Conservation (phyloP, 495 filamentous ascomycete species). For the Xylaria telfairii region DNA sequence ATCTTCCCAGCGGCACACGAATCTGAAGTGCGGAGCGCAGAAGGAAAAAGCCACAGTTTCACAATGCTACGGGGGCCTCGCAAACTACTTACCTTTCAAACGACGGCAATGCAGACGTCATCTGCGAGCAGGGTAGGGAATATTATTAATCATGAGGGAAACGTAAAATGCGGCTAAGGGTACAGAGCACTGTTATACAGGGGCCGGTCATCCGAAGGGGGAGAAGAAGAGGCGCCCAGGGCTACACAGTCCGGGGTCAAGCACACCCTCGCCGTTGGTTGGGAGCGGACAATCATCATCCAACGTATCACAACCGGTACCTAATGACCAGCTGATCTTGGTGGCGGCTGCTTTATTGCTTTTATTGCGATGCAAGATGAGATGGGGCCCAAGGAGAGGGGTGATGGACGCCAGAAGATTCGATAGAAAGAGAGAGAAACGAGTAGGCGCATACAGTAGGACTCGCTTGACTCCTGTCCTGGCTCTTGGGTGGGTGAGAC, state of each 20-base stretch:
- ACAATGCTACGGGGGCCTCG: conserved; percentile 11
- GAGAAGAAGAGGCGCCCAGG: background rate
- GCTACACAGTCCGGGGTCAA: conserved; percentile 9
- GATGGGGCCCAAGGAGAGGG: background rate
- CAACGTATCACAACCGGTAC: conserved; percentile 12
- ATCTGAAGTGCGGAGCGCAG: background rate
- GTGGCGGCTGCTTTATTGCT: conserved; percentile 15
- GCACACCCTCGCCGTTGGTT: conserved; percentile 6
- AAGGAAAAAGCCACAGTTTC: conserved; percentile 7
- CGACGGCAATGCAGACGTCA: conserved; percentile 14
- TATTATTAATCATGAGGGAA: background rate
- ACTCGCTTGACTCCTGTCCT: background rate
- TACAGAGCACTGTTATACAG: conserved; percentile 1
- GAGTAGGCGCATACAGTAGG: background rate
- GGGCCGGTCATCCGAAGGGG: background rate
- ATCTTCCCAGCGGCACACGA: background rate
- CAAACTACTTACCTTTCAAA: conserved; percentile 13
- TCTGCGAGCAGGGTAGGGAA: conserved; percentile 13
- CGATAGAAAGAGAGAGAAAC: background rate
- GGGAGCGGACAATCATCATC: conserved; percentile 18
- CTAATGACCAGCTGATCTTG: conserved; percentile 10
- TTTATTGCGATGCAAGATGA: conserved; percentile 5
- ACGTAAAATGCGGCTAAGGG: conserved; percentile 6
- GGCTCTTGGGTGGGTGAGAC: background rate
- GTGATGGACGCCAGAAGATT: background rate